Base-by-base conservation (phyloP, 768 basidiomycete genomes). In the Mycena filopes region DNA sequence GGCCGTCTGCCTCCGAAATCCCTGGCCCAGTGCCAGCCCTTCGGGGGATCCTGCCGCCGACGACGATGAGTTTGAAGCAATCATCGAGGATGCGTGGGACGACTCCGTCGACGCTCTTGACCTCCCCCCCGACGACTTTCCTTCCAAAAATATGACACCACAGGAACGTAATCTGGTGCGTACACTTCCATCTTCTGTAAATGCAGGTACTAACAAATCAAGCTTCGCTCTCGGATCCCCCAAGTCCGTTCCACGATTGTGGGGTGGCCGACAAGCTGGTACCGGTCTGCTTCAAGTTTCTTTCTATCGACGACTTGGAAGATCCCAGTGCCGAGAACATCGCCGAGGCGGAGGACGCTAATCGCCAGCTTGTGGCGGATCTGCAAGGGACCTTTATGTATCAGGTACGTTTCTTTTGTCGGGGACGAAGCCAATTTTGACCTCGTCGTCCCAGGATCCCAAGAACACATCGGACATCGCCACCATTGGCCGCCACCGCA, bases 281-380 rank as follows among this genome's bases (percentile, higher is more conserved):
- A 0, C 38, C 26, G 18, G 10, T 4, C 21, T 23, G 16, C 4
- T 55, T 43, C 18, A 42, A 42, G 21, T 55, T 55, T n/a, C 9
- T 31, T 13, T 8, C 28, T 13, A 23, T 33, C 16, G 16, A n/a
- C 1, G 9, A 13, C 20, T 29, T 45, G 28, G 26, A 18, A 8
- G 26, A 55, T 31, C 41, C 54, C 11, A 55, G 40, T 20, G 41
- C 54, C 23, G 54, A 55, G 41, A 55, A 20, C 8, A 45, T 55
- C 23, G 41, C 40, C 2, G 54, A 21, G 28, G 25, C 23, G 7
- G 25, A 3, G 18, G 54, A 55, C 18, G 10, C 41, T n/a, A 55
- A 55, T 28, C 54, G 54, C 41, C 16, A 47, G 29, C 55, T 57
- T 23, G 45, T 47, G n/a, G 55, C 28, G 3, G 33, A 38, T 45